Conservation (phyloP, 78 protist species). For the Chrysochromulina tobinii region DNA sequence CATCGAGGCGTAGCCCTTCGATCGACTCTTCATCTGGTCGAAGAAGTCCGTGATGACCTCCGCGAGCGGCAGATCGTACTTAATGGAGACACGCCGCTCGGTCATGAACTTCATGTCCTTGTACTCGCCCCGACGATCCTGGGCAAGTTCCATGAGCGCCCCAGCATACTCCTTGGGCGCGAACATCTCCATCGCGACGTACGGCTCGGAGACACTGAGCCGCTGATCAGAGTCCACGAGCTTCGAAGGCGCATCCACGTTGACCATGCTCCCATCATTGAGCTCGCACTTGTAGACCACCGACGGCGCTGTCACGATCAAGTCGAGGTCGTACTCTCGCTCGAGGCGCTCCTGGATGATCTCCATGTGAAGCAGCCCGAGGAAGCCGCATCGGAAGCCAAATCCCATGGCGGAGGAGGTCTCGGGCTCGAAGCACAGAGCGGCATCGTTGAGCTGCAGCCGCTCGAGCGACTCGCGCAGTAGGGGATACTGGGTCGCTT, state of each 20-base stretch:
- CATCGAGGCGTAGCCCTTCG: slow-evolving; percentile 54
- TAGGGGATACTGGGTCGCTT: slow-evolving; percentile 2
- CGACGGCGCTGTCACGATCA: slow-evolving; percentile 48
- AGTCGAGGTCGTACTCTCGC: slow-evolving; percentile 54
- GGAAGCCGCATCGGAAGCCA: slow-evolving; percentile 57
- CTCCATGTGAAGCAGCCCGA: slow-evolving; percentile 63
- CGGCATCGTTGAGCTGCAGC: slow-evolving; percentile 58
- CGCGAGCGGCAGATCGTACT: slow-evolving; percentile 52
- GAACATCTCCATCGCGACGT: slow-evolving; percentile 33
- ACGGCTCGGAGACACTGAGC: slow-evolving; percentile 25
- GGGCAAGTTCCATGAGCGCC: slow-evolving; percentile 55
- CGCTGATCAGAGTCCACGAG: slow-evolving; percentile 14
- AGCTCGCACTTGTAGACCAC: slow-evolving; percentile 42
- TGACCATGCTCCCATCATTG: background rate
- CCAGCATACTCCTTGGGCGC: slow-evolving; percentile 50
- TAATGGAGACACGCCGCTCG: slow-evolving; percentile 16
- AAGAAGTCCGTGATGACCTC: slow-evolving; percentile 63
- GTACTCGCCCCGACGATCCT: slow-evolving; percentile 47
- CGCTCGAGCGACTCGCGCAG: slow-evolving; percentile 41
- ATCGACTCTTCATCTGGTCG: slow-evolving; percentile 50
- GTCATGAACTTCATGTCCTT: slow-evolving; percentile 1
- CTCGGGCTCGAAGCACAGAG: slow-evolving; percentile 52
- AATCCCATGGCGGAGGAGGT: slow-evolving; percentile 52
- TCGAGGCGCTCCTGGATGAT: slow-evolving; percentile 54
- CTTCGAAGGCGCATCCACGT: slow-evolving; percentile 31